Evolutionary conservation across 2,329 filamentous ascomycete species (phyloP), one percentile per base, ranked within the genome.

Genomic region (Thielaviopsis ethacetica): DNA sequence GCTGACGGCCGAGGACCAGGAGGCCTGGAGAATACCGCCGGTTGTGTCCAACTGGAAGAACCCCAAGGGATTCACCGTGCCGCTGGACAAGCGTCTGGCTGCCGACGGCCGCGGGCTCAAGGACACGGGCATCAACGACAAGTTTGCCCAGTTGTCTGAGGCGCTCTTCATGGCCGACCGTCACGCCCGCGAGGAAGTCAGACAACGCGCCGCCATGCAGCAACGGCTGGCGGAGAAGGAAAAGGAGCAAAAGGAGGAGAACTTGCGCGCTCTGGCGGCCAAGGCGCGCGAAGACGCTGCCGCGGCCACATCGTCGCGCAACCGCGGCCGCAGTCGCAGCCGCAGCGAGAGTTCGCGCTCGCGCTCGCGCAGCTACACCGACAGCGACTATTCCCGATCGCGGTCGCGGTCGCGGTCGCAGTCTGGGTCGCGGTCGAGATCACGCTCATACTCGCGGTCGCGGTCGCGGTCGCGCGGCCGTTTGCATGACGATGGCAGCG

Each of bases 1-100:
- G 68, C 78, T 98, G 62, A 98, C 93, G 1, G 93, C 91, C 5
- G 91, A 95, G 69, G 93, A 98, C 66, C 91, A 97, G 71, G 93
- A 97, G 70, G 88, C 88, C 61, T 98, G 93, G 93, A 90, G 85
- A 67, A 96, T 82, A 49, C 79, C 77, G 0, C 90, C 91, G 2
- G 88, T 91, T 0, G 85, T 98, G 1, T 95, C 88, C 21, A 97
- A 97, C 71, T 98, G 93, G 93, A 98, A 98, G 80, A 98, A 98
- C 70, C 88, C 91, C 0, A 97, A 97, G 74, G 93, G 93, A 66
- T 98, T 95, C 68, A 98, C 93, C 0, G 88, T 98, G 0, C 89
- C 93, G 0, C 72, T 98, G 56, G 93, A 98, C 70, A 98, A 98
- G 75, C 85, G 93, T 68, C 74, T 98, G 65, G 93, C 93, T 19